phyloP scores from a whole-genome alignment of 768 basidiomycete species.

The Panaeolus cyanescens region DNA sequence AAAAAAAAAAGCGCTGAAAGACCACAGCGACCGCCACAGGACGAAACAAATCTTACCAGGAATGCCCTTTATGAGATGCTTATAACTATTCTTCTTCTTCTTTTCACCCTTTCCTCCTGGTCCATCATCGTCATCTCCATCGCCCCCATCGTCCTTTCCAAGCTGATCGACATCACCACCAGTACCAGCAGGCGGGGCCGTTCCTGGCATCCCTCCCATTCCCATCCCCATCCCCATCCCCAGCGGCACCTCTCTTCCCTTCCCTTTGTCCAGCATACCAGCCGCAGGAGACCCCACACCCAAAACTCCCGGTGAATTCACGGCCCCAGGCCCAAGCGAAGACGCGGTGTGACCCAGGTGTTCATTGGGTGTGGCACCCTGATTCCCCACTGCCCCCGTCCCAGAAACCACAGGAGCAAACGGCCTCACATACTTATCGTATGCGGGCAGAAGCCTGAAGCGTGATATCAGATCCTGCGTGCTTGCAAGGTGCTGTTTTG shows the following conservation, averaged over 20 bases:
- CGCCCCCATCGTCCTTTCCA: conserved; percentile 27
- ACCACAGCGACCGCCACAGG: background rate
- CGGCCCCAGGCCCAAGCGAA: conserved; percentile 7
- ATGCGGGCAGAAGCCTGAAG: conserved; percentile 71
- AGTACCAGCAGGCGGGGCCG: conserved; percentile 26
- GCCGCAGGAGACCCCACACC: conserved; percentile 12
- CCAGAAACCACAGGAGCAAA: conserved; percentile 21
- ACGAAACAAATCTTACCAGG: conserved; percentile 52
- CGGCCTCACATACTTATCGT: conserved; percentile 80
- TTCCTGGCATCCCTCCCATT: conserved; percentile 13
- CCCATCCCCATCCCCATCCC: background rate
- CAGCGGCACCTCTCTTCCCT: conserved; percentile 42
- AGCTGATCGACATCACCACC: conserved; percentile 32
- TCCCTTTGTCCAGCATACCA: conserved; percentile 45
- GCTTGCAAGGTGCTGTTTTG: conserved; percentile 59
- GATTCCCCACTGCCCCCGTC: background rate
- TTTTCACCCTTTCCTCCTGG: conserved; percentile 58
- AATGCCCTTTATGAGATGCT: conserved; percentile 73
- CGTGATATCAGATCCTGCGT: conserved; percentile 79
- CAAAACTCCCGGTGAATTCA: conserved; percentile 10
- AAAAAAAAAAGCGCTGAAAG: conserved; percentile 10
- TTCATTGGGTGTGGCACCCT: background rate
- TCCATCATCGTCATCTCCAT: conserved; percentile 55
- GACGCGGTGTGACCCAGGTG: conserved; percentile 2
- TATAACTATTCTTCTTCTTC: conserved; percentile 80